Evolutionary conservation across 352 stramenopile species (phyloP).

Genomic region (Phytopythium ostracodes): DNA sequence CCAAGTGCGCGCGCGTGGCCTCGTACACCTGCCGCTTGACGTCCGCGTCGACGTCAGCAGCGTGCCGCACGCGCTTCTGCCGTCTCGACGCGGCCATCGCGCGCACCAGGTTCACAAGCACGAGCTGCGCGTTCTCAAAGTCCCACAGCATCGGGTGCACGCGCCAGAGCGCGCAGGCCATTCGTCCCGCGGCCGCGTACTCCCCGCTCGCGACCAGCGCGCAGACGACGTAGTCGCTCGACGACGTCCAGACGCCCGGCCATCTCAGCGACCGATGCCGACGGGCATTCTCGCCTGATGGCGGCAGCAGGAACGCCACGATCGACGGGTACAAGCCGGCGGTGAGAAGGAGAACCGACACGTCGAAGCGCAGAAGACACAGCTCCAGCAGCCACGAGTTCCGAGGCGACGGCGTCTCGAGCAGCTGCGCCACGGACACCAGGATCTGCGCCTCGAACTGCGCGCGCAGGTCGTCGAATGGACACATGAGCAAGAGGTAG

Average conservation of each 20-base stretch:
- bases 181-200: slow-evolving; percentile 39
- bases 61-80: not conserved
- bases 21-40: slow-evolving; percentile 30
- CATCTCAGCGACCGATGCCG: slow-evolving; percentile 2
- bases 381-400: slow-evolving; percentile 38
- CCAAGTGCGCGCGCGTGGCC: slow-evolving; percentile 19
- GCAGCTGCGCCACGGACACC: slow-evolving; percentile 8
- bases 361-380: slow-evolving; percentile 56
- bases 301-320: slow-evolving; percentile 30
- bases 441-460: slow-evolving; percentile 33
- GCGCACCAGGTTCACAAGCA: slow-evolving; percentile 51
- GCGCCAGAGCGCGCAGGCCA: slow-evolving; percentile 51
- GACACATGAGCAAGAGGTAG: slow-evolving; percentile 54
- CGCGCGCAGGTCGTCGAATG: slow-evolving; percentile 43
- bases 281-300: not conserved
- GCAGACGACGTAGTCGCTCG: slow-evolving; percentile 56
- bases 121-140: slow-evolving; percentile 51
- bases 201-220: slow-evolving; percentile 47
- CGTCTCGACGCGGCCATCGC: slow-evolving; percentile 17
- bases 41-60: slow-evolving; percentile 5
- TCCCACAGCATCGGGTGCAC: slow-evolving; percentile 69
- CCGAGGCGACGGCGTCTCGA: slow-evolving; percentile 12
- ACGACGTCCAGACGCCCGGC: slow-evolving; percentile 48
- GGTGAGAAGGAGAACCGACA: slow-evolving; percentile 27
- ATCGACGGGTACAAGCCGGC: slow-evolving; percentile 37